Evolutionary conservation across 2,329 filamentous ascomycete species (phyloP), one percentile per base, ranked within the genome.

Genomic region (Lachnellula cervina): DNA sequence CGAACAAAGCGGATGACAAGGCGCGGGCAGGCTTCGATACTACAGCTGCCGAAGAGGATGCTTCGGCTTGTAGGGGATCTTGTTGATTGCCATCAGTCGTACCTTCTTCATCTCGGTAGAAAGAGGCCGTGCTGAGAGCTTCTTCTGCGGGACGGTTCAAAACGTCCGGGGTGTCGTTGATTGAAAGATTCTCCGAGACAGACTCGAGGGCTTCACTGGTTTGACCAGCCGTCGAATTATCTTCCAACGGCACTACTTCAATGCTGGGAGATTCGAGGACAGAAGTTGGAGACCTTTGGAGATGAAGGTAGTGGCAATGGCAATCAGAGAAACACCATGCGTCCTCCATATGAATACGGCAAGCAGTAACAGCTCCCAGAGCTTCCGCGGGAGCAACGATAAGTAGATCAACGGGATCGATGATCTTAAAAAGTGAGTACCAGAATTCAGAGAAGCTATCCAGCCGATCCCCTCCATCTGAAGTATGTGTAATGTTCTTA

Each of bases 301-400:
- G 67, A 51, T 76, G 74, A 6, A 90, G 68, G 42, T 86, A 77
- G 62, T 90, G 86, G 52, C 81, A 79, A 6, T 78, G 77, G 59
- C 82, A 81, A 54, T 82, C 77, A 62, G 88, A 89, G 23, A 79
- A 79, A 14, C 37, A 38, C 83, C 84, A 87, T 5, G 74, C 74
- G 64, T 87, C 81, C 9, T 75, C 75, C 40, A 81, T 73, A 49
- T 80, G 77, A 28, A 88, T 73, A 55, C 74, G 76, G 5, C 79
- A 79, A 17, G 80, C 80, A 4, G 87, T 71, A 49, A 89, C 73
- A 0, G 77, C 77, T 1, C 84, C 83, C 7, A 91, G 74, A 17
- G 83, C 80, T 4, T 78, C 74, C 0, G 86, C 84, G 6, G 85
- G 80, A 0, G 85, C 84, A 47, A 84, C 69, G 52, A 87, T 71